Evolutionary conservation across 2,329 filamentous ascomycete genomes (phyloP), one percentile per base, ranked within the genome.

Genomic region (Paramyrothecium sp.): DNA sequence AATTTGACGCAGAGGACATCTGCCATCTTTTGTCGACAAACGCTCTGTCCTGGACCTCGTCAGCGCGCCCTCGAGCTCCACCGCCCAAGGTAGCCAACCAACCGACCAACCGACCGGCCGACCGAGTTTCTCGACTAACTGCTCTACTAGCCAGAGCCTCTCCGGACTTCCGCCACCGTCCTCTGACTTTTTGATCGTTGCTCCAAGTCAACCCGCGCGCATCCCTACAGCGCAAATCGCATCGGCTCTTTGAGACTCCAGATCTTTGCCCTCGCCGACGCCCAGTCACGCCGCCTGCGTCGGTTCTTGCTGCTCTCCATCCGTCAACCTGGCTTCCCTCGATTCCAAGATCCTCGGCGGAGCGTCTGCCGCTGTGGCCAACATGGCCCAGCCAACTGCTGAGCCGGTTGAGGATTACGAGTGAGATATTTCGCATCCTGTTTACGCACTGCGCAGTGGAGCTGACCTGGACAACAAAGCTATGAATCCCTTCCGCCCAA

Each of bases 401-500:
- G 84, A 85, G 75, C 79, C 81, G 64, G 79, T 77, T 68, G 85
- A 87, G 73, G 85, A 88, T 66, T 88, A 88, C 73, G 86, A 88
- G 85, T 89, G 79, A 70, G 84, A 17, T 22, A 23, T n/a, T 26
- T 23, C 46, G n/a, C 3, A 52, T 47, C 21, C 21, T 23, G 34
- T 51, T 23, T 19, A 11, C 46, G n/a, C 46, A 20, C 20, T 49
- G 17, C 44, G 21, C 38, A 51, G 26, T 26, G 54, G 23, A 47
- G 21, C 54, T 57, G 59, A 48, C 16, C 33, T 48, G n/a, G 20
- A 17, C 41, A n/a, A 57, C 38, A 50, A 54, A 88, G 85, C 78
- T 98, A 98, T 84, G 94, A 98, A 84, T 88, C 89, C 63, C 86
- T 99, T 57, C 93, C 94, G 62, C 90, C 93, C 64, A 96, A 97